These are phyloP conservation scores for Tetracladium maxilliforme DNA, from an alignment of 2,329 filamentous ascomycete genomes.

Conservation along the genomic window DNA sequence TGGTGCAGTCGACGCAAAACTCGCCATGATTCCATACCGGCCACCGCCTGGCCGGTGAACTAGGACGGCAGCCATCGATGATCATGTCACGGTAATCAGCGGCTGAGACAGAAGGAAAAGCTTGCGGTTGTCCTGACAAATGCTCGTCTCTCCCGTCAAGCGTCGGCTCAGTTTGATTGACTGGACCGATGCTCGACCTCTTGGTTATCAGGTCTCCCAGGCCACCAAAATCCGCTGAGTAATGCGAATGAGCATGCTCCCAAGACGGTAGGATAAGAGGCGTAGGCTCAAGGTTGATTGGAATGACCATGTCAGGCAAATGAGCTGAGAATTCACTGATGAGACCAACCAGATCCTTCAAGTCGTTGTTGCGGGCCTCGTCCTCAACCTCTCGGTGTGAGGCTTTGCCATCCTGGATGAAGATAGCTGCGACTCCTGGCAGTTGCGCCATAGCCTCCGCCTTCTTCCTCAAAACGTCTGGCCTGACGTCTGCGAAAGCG, in stretches of 20 bases:
- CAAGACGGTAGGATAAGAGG: too few relatives aligned
- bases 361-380: slow-evolving; percentile 15
- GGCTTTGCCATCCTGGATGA: slow-evolving; percentile 51
- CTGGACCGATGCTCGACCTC: too few relatives aligned
- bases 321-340: slow-evolving; percentile 56
- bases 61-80: slow-evolving; percentile 34
- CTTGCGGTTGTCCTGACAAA: too few relatives aligned
- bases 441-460: slow-evolving; percentile 23
- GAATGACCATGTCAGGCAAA: slow-evolving; percentile 71
- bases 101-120: too few relatives aligned
- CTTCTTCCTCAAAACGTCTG: slow-evolving; percentile 9
- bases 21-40: slow-evolving; percentile 23
- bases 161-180: too few relatives aligned
- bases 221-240: too few relatives aligned
- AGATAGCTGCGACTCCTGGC: slow-evolving; percentile 29
- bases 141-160: too few relatives aligned
- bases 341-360: slow-evolving; percentile 43
- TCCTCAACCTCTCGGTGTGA: slow-evolving; percentile 16
- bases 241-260: too few relatives aligned
- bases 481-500: slow-evolving; percentile 14
- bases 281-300: too few relatives aligned
- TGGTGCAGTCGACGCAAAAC: slow-evolving; percentile 16
- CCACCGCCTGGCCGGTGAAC: slow-evolving; percentile 23
- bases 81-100: too few relatives aligned
- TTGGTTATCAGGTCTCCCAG: too few relatives aligned